Base-by-base conservation (phyloP, 805 yeast species). In the Wickerhamiella australiensis region DNA sequence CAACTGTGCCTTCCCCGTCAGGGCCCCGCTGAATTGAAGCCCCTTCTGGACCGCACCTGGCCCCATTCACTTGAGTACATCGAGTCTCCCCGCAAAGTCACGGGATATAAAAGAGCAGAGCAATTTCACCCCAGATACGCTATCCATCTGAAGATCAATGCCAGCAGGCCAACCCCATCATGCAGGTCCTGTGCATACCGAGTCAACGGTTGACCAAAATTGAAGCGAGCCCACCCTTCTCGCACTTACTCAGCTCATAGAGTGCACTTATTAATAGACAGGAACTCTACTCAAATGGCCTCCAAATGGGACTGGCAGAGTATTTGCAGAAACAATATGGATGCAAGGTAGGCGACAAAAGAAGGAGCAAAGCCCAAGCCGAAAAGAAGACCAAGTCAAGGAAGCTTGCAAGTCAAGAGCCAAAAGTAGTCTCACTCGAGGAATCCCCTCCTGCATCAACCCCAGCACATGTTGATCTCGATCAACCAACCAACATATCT, bases 311-410 rank as follows among this genome's bases (percentile, higher is more conserved):
- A 1, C 57, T 75, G 27, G 67, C 74, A 40, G 74, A 69, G 46
- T 75, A 75, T 52, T 60, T 76, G 37, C 64, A 71, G 6, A 67
- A 70, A 53, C 69, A 69, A 33, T 76, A 76, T 50, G 54, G 61
- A 9, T 65, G 62, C 18, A 56, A 57, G 27, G 55, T 58, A 38
- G 61, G 56, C 49, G 59, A 56, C 33, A 64, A 59, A 51, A 60
- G 57, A 46, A 60, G 58, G 53, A 49, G 51, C 3, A 56, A 56
- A 26, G 57, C 53, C 13, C 33, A 11, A 46, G 53, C 46, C 6
- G 38, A 36, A 12, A 48, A 38, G n/a, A 31, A 57, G 17, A 20
- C 52, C 36, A 46, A 40, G 17, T n/a, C 12, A n/a, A 33, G 38
- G 20, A 33, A 15, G 38, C 38, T 33, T 7, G 20, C 9, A 15